These are phyloP conservation scores for Trichoderma semiorbis DNA, from an alignment of 2,329 filamentous ascomycete genomes.

Conservation along the genomic window DNA sequence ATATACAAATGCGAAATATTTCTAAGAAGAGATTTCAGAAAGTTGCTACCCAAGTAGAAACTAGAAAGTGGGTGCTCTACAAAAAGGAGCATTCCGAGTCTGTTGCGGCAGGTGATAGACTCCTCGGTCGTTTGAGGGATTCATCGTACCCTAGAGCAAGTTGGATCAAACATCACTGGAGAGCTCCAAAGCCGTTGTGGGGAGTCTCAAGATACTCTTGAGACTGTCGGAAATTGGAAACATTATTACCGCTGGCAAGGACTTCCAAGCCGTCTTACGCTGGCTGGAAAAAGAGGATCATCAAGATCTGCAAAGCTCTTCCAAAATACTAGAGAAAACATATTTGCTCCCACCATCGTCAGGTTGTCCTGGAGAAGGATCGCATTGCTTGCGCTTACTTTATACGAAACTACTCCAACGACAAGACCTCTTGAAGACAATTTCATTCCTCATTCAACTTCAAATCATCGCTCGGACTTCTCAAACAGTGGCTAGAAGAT, in stretches of 20 bases:
- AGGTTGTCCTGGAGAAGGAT: neutral
- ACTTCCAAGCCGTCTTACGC: neutral
- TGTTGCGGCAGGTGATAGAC: no score
- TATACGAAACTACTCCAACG: neutral
- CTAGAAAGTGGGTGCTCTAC: no score
- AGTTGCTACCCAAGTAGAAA: no score
- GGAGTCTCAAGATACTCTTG: no score
- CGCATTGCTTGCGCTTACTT: neutral
- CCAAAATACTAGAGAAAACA: conserved; percentile 40
- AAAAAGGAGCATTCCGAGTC: no score
- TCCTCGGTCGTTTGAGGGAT: no score
- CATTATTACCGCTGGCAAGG: neutral
- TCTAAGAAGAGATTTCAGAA: no score
- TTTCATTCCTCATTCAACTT: neutral
- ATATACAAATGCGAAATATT: no score
- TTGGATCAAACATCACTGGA: no score
- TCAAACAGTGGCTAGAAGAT: neutral
- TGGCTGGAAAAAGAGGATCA: conserved; percentile 23
- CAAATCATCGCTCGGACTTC: neutral
- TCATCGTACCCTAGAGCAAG: no score
- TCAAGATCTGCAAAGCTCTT: conserved; percentile 37
- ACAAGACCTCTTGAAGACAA: neutral
- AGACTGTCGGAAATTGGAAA: neutral
- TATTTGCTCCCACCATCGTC: conserved; percentile 34
- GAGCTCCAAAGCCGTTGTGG: no score